Evolutionary conservation across 768 basidiomycete genomes (phyloP).

Genomic region (Mycena latifolia): DNA sequence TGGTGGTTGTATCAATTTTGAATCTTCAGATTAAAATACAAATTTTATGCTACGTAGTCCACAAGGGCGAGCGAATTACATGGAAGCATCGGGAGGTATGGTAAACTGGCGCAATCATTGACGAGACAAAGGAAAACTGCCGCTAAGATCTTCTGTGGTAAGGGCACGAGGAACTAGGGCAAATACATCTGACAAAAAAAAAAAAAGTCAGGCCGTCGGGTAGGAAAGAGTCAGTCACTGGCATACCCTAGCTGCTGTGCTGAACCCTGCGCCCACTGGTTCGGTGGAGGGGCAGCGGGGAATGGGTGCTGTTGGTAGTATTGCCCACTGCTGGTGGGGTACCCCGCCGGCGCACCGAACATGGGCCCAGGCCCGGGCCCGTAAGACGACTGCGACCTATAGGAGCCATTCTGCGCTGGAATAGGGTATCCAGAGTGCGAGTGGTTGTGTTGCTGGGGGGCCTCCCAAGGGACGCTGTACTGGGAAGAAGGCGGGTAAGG

Average conservation of each 20-base stretch:
- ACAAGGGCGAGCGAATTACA: neutral
- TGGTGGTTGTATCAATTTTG: slow-evolving; percentile 1
- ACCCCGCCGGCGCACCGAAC: slow-evolving; percentile 1
- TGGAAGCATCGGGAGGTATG: slow-evolving; percentile 1
- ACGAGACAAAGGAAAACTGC: neutral
- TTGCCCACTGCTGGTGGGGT: neutral
- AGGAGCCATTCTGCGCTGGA: neutral
- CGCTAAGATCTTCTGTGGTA: slow-evolving; percentile 14
- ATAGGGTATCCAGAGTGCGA: neutral
- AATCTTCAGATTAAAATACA: slow-evolving; percentile 4
- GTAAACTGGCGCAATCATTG: neutral
- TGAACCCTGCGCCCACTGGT: slow-evolving; percentile 19
- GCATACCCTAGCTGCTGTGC: slow-evolving; percentile 12
- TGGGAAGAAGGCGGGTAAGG: neutral
- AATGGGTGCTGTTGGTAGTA: slow-evolving; percentile 6
- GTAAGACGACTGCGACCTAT: neutral
- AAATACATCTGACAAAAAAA: slow-evolving; percentile 17
- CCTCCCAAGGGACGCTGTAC: neutral
- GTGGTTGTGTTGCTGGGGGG: neutral
- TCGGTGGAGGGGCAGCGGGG: neutral
- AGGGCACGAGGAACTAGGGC: slow-evolving; percentile 1
- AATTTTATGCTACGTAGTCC: neutral
- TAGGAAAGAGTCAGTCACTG: too few species aligned
- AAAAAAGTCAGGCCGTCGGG: neutral
- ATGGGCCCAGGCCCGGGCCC: neutral